These are phyloP conservation scores for Xylaria sp. DNA, from an alignment of 2,329 filamentous ascomycete genomes.

Conservation along the genomic window DNA sequence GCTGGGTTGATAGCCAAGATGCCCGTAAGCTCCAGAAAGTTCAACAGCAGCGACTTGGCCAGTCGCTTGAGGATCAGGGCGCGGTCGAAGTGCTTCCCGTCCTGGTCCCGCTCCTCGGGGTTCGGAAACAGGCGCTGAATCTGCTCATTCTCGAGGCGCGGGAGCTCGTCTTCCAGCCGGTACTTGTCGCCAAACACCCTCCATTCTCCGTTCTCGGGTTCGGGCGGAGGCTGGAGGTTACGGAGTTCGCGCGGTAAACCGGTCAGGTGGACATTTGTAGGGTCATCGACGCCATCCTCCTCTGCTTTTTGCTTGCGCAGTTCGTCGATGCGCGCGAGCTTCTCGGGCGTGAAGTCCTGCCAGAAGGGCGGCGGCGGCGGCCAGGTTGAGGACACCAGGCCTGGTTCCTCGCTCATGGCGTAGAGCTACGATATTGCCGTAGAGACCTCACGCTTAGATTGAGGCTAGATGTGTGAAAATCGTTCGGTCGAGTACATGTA, in stretches of 20 bases:
- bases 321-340: slow-evolving; percentile 59
- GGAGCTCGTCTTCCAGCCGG: slow-evolving; percentile 20
- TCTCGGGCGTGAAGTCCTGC: slow-evolving; percentile 80
- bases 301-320: slow-evolving; percentile 46
- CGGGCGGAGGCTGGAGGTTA: slow-evolving; percentile 78
- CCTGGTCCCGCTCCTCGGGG: slow-evolving; percentile 47
- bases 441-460: not conserved
- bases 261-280: slow-evolving; percentile 41
- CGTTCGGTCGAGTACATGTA: too few relatives aligned
- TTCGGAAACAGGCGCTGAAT: slow-evolving; percentile 60
- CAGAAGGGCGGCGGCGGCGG: slow-evolving; percentile 90
- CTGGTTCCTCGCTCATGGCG: slow-evolving; percentile 36
- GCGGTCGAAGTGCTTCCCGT: slow-evolving; percentile 62
- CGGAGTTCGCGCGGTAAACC: slow-evolving; percentile 71
- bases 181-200: slow-evolving; percentile 33
- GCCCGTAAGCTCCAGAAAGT: slow-evolving; percentile 84
- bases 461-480: too few relatives aligned
- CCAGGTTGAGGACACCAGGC: slow-evolving; percentile 65
- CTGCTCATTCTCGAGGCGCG: slow-evolving; percentile 73
- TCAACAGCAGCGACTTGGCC: slow-evolving; percentile 82
- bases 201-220: slow-evolving; percentile 69
- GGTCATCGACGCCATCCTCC: slow-evolving; percentile 31
- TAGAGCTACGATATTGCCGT: not conserved
- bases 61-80: slow-evolving; percentile 74
- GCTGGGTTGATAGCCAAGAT: slow-evolving; percentile 68